Conservation (phyloP, 371 early-diverging fungal genomes). For the Mortierella sp. region DNA sequence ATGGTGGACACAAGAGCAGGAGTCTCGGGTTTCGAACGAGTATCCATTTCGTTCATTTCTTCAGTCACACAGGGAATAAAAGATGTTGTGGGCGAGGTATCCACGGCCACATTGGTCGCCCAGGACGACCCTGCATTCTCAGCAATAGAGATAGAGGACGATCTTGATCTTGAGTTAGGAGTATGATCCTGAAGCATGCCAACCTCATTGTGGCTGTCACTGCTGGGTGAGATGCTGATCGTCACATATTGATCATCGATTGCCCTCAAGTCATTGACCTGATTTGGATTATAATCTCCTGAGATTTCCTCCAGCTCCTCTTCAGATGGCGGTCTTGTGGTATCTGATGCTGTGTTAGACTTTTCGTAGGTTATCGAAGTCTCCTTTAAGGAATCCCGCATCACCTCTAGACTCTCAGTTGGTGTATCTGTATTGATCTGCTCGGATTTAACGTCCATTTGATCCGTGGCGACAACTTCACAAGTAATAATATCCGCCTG, state of each 20-base stretch:
- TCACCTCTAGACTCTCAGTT: not conserved
- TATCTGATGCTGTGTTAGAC: not conserved
- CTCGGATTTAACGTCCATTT: not conserved
- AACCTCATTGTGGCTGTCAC: conserved; percentile 14
- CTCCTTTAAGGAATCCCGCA: not conserved
- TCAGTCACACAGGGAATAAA: conserved; percentile 15
- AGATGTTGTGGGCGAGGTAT: conserved; percentile 6
- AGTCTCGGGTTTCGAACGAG: not conserved
- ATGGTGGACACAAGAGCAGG: not conserved
- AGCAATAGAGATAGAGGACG: conserved; percentile 6
- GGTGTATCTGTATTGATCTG: not conserved
- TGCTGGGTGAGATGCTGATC: not conserved
- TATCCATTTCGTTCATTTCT: conserved; percentile 15
- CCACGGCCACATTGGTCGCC: not conserved
- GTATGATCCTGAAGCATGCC: not conserved
- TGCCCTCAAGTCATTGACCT: not conserved
- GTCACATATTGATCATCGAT: not conserved
- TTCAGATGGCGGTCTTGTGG: not conserved
- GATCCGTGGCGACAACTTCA: not conserved
- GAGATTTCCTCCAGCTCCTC: not conserved
- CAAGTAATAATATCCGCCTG: not conserved
- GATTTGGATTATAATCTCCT: not conserved
- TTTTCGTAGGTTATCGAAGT: not conserved
- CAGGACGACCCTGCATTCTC: not conserved
- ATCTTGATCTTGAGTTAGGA: conserved; percentile 6